Base-by-base conservation (phyloP, 805 yeast genomes). In the Millerozyma acaciae region DNA sequence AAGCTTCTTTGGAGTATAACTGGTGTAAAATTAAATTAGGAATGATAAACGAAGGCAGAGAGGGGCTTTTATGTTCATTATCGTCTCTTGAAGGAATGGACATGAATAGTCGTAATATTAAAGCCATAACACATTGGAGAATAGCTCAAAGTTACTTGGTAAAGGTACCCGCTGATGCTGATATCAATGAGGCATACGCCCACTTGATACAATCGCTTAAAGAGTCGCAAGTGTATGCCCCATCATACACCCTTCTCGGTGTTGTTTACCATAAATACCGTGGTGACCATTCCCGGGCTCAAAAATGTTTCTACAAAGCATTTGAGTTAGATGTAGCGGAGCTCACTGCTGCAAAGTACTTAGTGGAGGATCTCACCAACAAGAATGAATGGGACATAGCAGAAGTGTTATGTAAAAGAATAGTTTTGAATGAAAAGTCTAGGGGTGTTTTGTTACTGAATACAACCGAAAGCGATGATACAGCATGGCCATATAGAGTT, bases 401-500 rank as follows among this genome's bases (percentile, higher is more conserved):
- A 1, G 85, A 85, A 36, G 68, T 81, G 4, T 65, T 90, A 28
- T 81, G 93, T 32, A 64, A 70, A 37, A 63, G 85, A 33, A 72
- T 87, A 3, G 66, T 88, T 5, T 68, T 73, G 4, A 71, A 86
- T 1, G 90, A 80, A 35, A 65, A 69, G 30, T 75, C 84, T 1
- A 69, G 73, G 30, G 66, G 78, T 37, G 57, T 60, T 12, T 48
- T 82, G 16, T 46, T 51, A 35, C 44, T 54, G 22, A 43, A 39
- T 20, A 28, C 43, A 13, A 57, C 67, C 14, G 54, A 53, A 2
- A 53, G 55, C 22, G 43, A 44, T 1, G 71, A 66, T 42, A 49
- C 62, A 2, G 70, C 82, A 2, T 93, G 98, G 98, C 96, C 97
- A 1, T 86, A 80, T 51, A 62, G 96, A 45, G 85, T 86, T 3